Percentiles rank a stretch among this genome's conserved stretches.
Conservation (phyloP, 495 filamentous ascomycete species). For the Podospora pseudopauciseta region DNA sequence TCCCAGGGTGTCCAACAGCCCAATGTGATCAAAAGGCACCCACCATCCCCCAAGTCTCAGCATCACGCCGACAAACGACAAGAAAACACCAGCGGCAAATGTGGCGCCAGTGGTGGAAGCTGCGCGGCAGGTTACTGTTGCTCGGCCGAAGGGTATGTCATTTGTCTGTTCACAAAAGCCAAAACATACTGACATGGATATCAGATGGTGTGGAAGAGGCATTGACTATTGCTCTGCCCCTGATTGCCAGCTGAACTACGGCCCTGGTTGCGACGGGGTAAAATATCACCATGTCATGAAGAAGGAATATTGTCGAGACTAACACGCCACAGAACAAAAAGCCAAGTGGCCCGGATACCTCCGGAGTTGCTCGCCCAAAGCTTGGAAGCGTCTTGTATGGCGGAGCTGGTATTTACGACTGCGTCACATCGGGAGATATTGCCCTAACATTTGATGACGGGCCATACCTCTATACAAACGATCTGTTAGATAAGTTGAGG, state of each 20-base stretch:
- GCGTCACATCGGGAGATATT: slow-evolving; percentile 57
- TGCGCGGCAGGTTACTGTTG: slow-evolving; percentile 61
- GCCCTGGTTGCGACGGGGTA: slow-evolving; percentile 59
- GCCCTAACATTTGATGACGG: slow-evolving; percentile 81
- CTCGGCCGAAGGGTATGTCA: slow-evolving; percentile 54
- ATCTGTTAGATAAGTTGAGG: slow-evolving; percentile 63
- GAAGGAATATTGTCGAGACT: slow-evolving; percentile 1
- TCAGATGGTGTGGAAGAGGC: slow-evolving; percentile 57
- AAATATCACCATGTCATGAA: neutral
- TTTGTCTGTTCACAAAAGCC: slow-evolving; percentile 16
- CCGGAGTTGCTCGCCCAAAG: slow-evolving; percentile 54
- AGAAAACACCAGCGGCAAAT: slow-evolving; percentile 25
- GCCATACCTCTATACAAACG: slow-evolving; percentile 63
- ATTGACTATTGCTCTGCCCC: slow-evolving; percentile 63
- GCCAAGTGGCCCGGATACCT: slow-evolving; percentile 60
- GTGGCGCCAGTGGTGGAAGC: slow-evolving; percentile 41
- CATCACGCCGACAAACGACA: slow-evolving; percentile 4
- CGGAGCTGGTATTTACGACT: slow-evolving; percentile 63
- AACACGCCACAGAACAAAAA: slow-evolving; percentile 44
- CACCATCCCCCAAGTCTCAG: neutral
- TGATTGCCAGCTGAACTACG: slow-evolving; percentile 66
- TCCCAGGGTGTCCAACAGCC: neutral
- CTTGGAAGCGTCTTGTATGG: slow-evolving; percentile 58
- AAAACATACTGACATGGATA: slow-evolving; percentile 28
- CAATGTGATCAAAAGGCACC: neutral